Percentiles rank a stretch among this genome's conserved stretches.
phyloP scores from a whole-genome alignment of 495 filamentous ascomycete species.

The Trichoderma parareesei region DNA sequence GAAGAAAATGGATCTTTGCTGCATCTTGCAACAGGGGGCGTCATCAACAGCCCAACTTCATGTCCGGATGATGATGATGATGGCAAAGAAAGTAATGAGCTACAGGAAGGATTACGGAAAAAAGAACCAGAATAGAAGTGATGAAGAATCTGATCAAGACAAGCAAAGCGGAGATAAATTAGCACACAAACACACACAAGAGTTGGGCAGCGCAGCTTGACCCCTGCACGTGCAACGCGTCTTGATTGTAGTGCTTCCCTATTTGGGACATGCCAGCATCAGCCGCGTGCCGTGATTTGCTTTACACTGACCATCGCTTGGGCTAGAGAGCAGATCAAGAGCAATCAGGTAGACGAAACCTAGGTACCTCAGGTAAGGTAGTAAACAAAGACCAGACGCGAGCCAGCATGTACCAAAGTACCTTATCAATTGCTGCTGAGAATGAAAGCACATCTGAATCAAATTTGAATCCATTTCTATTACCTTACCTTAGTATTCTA shows the following conservation, averaged over 20 bases:
- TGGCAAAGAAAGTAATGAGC: neutral
- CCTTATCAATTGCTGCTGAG: too few relatives aligned
- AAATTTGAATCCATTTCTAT: too few relatives aligned
- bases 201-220: neutral
- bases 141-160: neutral
- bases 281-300: slow-evolving; percentile 7
- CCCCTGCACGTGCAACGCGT: slow-evolving; percentile 7
- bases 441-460: too few relatives aligned
- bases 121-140: neutral
- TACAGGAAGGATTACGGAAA: neutral
- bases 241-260: neutral
- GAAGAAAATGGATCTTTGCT: too few relatives aligned
- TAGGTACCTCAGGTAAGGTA: too few relatives aligned
- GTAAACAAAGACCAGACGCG: too few relatives aligned
- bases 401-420: neutral
- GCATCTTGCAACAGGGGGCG: too few relatives aligned
- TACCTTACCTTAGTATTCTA: too few relatives aligned
- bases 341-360: neutral
- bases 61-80: too few relatives aligned
- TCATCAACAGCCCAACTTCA: too few relatives aligned
- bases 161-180: neutral
- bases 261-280: neutral
- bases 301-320: too few relatives aligned
- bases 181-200: neutral
- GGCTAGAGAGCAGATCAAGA: neutral